Conservation (phyloP, 2,329 filamentous ascomycete genomes). For the Xylaria sp. region DNA sequence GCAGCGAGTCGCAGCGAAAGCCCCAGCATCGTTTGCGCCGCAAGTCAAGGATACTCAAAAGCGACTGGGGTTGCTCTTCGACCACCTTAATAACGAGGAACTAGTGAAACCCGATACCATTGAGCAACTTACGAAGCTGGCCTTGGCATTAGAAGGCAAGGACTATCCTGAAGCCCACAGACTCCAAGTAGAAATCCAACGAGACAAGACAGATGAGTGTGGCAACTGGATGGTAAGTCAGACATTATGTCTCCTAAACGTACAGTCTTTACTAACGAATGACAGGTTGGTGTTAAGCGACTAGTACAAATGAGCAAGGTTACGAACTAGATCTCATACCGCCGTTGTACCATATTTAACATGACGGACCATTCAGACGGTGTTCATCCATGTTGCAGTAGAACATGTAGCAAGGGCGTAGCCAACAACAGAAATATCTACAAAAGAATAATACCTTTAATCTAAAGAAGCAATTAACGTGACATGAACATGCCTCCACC, state of each 20-base stretch:
- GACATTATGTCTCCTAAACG: slow-evolving; percentile 2
- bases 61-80: slow-evolving; percentile 91
- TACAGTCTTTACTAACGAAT: slow-evolving; percentile 54
- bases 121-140: slow-evolving; percentile 71
- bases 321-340: slow-evolving; percentile 54
- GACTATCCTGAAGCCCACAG: slow-evolving; percentile 75
- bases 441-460: slow-evolving; percentile 4
- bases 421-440: slow-evolving; percentile 7
- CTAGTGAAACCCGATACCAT: slow-evolving; percentile 84
- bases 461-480: background rate
- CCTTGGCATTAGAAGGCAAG: slow-evolving; percentile 73
- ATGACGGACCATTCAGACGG: background rate
- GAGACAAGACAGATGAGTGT: slow-evolving; percentile 81
- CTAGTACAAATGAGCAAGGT: slow-evolving; percentile 83
- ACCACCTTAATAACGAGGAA: slow-evolving; percentile 96
- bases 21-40: slow-evolving; percentile 84
- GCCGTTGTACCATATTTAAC: background rate
- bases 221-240: slow-evolving; percentile 85
- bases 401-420: slow-evolving; percentile 15
- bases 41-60: slow-evolving; percentile 97
- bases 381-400: background rate
- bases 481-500: background rate
- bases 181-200: slow-evolving; percentile 80
- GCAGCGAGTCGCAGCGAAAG: slow-evolving; percentile 86
- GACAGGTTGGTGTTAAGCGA: slow-evolving; percentile 78